phyloP scores from a whole-genome alignment of 306 rosid species.

The Lablab purpureus region DNA sequence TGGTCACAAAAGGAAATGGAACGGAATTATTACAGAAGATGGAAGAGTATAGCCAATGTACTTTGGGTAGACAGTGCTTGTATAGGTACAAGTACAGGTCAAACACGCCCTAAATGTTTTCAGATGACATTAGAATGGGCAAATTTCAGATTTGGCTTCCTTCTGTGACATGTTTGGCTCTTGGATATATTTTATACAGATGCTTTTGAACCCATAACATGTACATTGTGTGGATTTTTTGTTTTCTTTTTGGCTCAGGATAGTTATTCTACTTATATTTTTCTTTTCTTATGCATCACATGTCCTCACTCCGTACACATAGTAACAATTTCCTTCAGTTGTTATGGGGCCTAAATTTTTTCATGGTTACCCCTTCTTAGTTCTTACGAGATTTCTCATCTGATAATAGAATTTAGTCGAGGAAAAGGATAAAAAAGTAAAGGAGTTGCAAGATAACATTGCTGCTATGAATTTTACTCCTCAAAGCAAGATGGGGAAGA shows the following conservation, averaged over 20 bases:
- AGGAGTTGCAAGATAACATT: constrained; percentile 89
- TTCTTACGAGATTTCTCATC: constrained; percentile 44
- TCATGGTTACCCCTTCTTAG: not conserved
- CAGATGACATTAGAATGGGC: not conserved
- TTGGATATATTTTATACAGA: not conserved
- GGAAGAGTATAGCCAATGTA: not conserved
- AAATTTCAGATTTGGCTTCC: not conserved
- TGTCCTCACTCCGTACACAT: not conserved
- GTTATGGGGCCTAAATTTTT: not conserved
- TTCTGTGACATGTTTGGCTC: not conserved
- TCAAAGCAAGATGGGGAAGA: constrained; percentile 97
- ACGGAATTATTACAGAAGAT: not conserved
- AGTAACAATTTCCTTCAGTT: not conserved
- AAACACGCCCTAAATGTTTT: not conserved
- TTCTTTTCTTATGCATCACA: not conserved
- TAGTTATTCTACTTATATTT: not conserved
- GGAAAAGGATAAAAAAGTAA: constrained; percentile 89
- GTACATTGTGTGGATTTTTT: not conserved
- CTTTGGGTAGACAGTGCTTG: not conserved
- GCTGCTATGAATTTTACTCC: constrained; percentile 87
- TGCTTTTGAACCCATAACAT: not conserved
- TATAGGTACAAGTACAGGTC: not conserved
- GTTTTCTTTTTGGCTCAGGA: not conserved
- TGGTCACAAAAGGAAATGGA: not conserved
- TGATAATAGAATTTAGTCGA: constrained; percentile 80